Evolutionary conservation across 1,284 basidiomycete genomes (phyloP).

Genomic region (Marasmius fiardii): DNA sequence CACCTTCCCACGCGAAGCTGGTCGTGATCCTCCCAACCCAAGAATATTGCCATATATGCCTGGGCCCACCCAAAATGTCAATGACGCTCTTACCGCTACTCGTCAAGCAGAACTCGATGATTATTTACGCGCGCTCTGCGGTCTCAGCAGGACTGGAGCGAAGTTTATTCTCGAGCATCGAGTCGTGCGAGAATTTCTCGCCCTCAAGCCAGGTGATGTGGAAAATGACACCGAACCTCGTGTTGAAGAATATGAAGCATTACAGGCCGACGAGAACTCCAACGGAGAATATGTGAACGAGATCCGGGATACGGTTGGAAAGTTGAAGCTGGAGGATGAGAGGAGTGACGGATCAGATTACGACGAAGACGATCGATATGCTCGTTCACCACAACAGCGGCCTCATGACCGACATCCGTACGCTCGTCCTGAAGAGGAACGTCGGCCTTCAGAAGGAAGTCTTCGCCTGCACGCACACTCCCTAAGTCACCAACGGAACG

Average conservation of each 20-base stretch:
- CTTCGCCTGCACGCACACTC: conserved; percentile 36
- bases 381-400: conserved; percentile 36
- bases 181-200: conserved; percentile 83
- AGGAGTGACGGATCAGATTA: conserved; percentile 58
- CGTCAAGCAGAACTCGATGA: conserved; percentile 85
- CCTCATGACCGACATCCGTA: conserved; percentile 29
- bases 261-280: conserved; percentile 38
- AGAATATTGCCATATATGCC: conserved; percentile 96
- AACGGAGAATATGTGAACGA: conserved; percentile 32
- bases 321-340: conserved; percentile 42
- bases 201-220: conserved; percentile 86
- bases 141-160: conserved; percentile 58
- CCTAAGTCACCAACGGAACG: conserved; percentile 50
- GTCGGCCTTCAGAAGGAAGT: conserved; percentile 20
- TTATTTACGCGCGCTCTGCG: conserved; percentile 82
- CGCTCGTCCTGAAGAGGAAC: conserved; percentile 16
- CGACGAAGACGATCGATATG: conserved; percentile 49
- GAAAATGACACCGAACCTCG: conserved; percentile 63
- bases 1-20: conserved; percentile 87
- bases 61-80: conserved; percentile 82
- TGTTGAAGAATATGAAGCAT: conserved; percentile 50
- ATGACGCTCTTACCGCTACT: conserved; percentile 82
- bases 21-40: conserved; percentile 58
- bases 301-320: conserved; percentile 44
- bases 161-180: conserved; percentile 82